phyloP scores from a whole-genome alignment of 495 filamentous ascomycete species.

The Peziza echinospora region DNA sequence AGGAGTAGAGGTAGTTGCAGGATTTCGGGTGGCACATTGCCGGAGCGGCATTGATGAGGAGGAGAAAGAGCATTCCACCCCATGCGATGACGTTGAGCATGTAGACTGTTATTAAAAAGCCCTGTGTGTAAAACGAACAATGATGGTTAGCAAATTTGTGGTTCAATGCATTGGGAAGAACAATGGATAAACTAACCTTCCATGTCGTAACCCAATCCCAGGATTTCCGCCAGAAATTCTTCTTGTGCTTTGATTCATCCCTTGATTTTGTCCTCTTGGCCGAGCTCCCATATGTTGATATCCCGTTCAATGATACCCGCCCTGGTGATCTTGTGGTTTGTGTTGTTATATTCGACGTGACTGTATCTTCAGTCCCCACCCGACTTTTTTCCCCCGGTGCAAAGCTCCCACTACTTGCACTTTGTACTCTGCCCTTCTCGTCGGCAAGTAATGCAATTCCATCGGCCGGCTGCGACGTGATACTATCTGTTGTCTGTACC shows the following conservation, averaged over 20 bases:
- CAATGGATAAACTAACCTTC: not conserved
- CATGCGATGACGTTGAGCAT: slow-evolving; percentile 53
- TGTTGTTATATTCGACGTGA: no score
- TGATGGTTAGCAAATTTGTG: slow-evolving; percentile 5
- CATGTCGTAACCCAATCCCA: not conserved
- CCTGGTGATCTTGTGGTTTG: no score
- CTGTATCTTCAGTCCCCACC: not conserved
- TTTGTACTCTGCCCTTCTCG: no score
- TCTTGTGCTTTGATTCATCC: not conserved
- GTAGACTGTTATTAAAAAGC: slow-evolving; percentile 57
- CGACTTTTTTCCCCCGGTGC: not conserved
- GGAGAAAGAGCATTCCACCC: slow-evolving; percentile 77
- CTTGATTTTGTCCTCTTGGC: not conserved
- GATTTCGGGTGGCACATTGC: slow-evolving; percentile 55
- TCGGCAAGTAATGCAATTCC: no score
- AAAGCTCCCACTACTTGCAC: not conserved
- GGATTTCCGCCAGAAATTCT: not conserved
- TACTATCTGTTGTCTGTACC: no score
- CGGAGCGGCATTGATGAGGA: slow-evolving; percentile 51
- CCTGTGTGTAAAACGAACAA: slow-evolving; percentile 15
- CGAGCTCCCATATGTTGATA: not conserved
- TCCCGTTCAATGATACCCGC: not conserved
- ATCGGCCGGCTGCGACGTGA: no score
- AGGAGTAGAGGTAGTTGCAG: slow-evolving; percentile 52
- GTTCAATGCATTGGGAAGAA: slow-evolving; percentile 2